A percentile compares a stretch with the other conserved stretches of the same genome.
Conservation (phyloP, 2,329 filamentous ascomycete species). For the Daldinia eschscholtzii region DNA sequence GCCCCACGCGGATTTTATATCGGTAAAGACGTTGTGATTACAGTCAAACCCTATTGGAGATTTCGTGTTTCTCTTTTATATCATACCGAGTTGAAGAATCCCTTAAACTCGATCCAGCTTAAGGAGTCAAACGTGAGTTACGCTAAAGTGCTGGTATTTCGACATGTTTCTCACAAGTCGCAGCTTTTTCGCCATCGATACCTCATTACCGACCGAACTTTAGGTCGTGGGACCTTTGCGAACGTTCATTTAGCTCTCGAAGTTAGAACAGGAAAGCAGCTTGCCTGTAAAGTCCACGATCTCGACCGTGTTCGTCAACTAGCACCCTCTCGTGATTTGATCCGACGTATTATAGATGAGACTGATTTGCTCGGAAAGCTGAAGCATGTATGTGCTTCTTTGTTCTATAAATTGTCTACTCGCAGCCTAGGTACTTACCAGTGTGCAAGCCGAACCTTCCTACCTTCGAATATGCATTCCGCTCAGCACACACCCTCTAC, state of each 20-base stretch:
- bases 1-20: slow-evolving; percentile 62
- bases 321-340: slow-evolving; percentile 43
- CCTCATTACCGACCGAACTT: slow-evolving; percentile 60
- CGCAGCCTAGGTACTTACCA: background rate
- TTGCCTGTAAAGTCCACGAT: slow-evolving; percentile 77
- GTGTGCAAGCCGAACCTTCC: slow-evolving; percentile 65
- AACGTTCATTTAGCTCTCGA: slow-evolving; percentile 68
- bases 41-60: slow-evolving; percentile 54
- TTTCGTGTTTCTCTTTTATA: slow-evolving; percentile 53
- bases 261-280: slow-evolving; percentile 65
- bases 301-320: slow-evolving; percentile 54
- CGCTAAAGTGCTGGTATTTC: background rate
- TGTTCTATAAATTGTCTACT: background rate
- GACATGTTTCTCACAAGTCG: slow-evolving; percentile 36
- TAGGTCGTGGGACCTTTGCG: slow-evolving; percentile 68
- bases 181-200: slow-evolving; percentile 63
- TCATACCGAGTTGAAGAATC: slow-evolving; percentile 12
- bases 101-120: slow-evolving; percentile 49
- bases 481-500: slow-evolving; percentile 63
- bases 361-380: slow-evolving; percentile 66
- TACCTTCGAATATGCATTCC: slow-evolving; percentile 64
- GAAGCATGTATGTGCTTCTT: slow-evolving; percentile 61
- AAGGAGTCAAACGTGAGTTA: slow-evolving; percentile 54
- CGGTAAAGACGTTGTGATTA: slow-evolving; percentile 63
- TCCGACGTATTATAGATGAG: slow-evolving; percentile 61